Base-by-base conservation (phyloP, 2,329 filamentous ascomycete species). In the Cytospora piceicola region DNA sequence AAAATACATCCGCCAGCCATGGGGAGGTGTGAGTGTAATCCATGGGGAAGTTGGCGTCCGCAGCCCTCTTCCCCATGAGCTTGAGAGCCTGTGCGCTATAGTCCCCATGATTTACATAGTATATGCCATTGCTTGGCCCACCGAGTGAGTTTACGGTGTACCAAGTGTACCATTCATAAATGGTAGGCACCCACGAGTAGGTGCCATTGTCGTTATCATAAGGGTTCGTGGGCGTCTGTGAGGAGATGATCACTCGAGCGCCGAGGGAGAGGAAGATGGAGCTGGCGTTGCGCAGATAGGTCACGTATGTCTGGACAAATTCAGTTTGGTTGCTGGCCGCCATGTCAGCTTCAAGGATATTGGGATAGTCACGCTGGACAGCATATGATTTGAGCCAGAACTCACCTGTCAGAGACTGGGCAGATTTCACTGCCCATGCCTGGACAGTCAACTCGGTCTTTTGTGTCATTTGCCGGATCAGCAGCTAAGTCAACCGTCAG, bases 391-490 rank as follows among this genome's bases (percentile, higher is more conserved):
- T 9, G 15, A 42, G 39, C 8, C 17, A 4, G 7, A 17, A 29
- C 52, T 58, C 58, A 62, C 57, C 61, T 58, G 56, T 61, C 63
- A 4, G 57, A 64, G 7, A 68, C 65, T 22, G 67, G 58, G 51
- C 68, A 69, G 14, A 54, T 65, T n/a, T 69, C 60, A 20, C 53
- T 53, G 22, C 66, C 68, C 30, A 61, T 51, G 3, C 68, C 68
- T 11, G 39, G 54, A 36, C 68, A 69, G 22, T 68, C 68, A n/a
- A 65, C 67, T 12, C 69, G 69, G 22, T 85, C 82, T 4, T 72
- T 77, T 7, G 75, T 71, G 51, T 69, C 67, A 42, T 66, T 67
- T 1, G 72, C 74, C 2, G 83, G 74, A 1, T 77, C 78, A 24
- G 81, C 81, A 63, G 61, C 61, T 63, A 22, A 4, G 20, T n/a